Evolutionary conservation across 768 basidiomycete species (phyloP).

Genomic region (Galerina sulciceps): DNA sequence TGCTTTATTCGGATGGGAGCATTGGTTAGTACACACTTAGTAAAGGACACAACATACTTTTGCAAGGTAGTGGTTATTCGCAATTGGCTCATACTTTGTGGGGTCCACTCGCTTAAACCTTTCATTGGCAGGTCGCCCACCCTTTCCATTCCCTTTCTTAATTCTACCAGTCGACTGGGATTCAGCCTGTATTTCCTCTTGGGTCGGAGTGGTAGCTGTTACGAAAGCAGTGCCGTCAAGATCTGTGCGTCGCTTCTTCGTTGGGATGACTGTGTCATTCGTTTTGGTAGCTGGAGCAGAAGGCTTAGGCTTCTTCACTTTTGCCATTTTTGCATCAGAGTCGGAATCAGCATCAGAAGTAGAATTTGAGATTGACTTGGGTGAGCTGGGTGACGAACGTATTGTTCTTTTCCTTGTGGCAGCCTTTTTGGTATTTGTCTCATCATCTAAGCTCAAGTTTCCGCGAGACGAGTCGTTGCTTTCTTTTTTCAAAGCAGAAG

Average conservation of each 20-base stretch:
- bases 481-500: conserved; percentile 7
- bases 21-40: conserved; percentile 7
- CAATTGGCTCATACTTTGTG: conserved; percentile 39
- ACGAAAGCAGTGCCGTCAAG: conserved; percentile 52
- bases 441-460: conserved; percentile 12
- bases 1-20: conserved; percentile 41
- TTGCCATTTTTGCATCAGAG: conserved; percentile 18
- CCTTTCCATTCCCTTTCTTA: conserved; percentile 33
- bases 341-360: conserved; percentile 28
- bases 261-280: conserved; percentile 36
- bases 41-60: conserved; percentile 53
- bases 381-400: conserved; percentile 18
- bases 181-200: conserved; percentile 12
- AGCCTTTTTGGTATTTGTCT: conserved; percentile 6
- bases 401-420: conserved; percentile 1
- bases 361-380: conserved; percentile 18
- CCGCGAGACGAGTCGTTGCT: conserved; percentile 3
- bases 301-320: conserved; percentile 1
- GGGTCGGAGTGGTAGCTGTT: conserved; percentile 32
- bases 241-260: conserved; percentile 67
- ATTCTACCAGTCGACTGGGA: conserved; percentile 16
- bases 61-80: conserved; percentile 81
- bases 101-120: conserved; percentile 82
- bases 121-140: conserved; percentile 49
- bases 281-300: neutral